These are phyloP conservation scores for Eutypa lata DNA, from an alignment of 2,329 filamentous ascomycete genomes.

Conservation along the genomic window DNA sequence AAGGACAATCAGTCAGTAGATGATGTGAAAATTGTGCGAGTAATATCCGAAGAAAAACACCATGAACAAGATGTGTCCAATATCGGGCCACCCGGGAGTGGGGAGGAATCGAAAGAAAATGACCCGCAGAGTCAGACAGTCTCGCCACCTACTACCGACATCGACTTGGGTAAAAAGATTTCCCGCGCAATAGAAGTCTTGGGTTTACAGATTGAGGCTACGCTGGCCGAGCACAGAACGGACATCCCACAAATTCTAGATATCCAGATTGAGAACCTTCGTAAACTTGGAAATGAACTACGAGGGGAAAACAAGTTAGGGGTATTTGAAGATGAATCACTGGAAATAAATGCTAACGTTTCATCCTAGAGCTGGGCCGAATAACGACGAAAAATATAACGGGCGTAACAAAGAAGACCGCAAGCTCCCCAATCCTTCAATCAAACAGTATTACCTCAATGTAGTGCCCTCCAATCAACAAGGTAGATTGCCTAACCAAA, in stretches of 20 bases:
- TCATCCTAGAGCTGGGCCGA: neutral
- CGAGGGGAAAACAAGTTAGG: neutral
- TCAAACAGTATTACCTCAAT: too few relatives aligned
- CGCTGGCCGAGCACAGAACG: neutral
- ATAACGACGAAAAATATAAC: too few relatives aligned
- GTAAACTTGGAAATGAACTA: neutral
- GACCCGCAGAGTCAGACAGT: neutral
- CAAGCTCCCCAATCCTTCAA: too few relatives aligned
- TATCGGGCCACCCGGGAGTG: neutral
- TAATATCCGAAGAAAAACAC: too few relatives aligned
- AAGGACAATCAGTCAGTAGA: neutral
- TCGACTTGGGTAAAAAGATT: neutral
- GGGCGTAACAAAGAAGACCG: too few relatives aligned
- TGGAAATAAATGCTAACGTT: neutral
- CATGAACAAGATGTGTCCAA: too few relatives aligned
- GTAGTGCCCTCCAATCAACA: too few relatives aligned
- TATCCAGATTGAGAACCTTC: neutral
- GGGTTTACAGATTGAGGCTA: neutral
- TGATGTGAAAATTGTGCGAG: neutral
- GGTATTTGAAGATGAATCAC: neutral
- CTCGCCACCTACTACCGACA: neutral
- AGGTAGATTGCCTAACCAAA: too few relatives aligned
- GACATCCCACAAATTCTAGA: neutral
- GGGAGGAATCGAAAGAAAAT: neutral
- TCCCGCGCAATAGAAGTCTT: neutral